Evolutionary conservation across 2,329 filamentous ascomycete species (phyloP), one percentile per base, ranked within the genome.

Genomic region (Pezicula radicicola): DNA sequence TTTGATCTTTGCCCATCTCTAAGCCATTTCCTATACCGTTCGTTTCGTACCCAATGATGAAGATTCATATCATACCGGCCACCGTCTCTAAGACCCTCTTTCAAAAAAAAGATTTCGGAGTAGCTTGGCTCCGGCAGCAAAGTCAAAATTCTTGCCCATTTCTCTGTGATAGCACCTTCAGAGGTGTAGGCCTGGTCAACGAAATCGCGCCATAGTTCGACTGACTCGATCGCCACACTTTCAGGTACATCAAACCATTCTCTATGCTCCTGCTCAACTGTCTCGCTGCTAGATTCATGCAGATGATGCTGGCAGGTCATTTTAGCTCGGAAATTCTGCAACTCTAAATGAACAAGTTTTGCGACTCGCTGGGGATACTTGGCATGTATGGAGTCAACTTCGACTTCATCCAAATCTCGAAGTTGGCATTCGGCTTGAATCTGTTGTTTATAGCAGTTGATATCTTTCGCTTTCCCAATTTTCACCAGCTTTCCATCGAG

Each of bases 231-330:
- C 10, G 50, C 50, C 37, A 48, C 44, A 3, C 21, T 16, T 42
- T 43, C 44, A 41, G 36, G 21, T 10, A 52, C 45, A 48, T 36
- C 45, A 45, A 52, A 52, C 50, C 50, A 52, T 36, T 48, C 18
- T 19, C n/a, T 36, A 52, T 52, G 44, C 16, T 51, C 44, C 15
- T 47, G 13, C 19, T 41, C 44, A 35, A 30, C 16, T 41, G 25
- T 36, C n/a, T 37, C 4, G 8, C 15, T 35, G 10, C 4, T 43
- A 18, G 15, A 3, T 21, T 12, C 25, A 48, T 2, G n/a, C n/a
- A n/a, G 5, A 33, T 27, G 25, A 43, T 48, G 44, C 44, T 35
- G 44, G 27, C 50, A 52, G 25, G 5, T 39, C 13, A 43, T 2
- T 44, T 36, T 43, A 6, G 35, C 50, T 48, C 37, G 44, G 25